These are phyloP conservation scores for Medicago ruthenica DNA, from an alignment of 306 rosid species.

Conservation along the genomic window DNA sequence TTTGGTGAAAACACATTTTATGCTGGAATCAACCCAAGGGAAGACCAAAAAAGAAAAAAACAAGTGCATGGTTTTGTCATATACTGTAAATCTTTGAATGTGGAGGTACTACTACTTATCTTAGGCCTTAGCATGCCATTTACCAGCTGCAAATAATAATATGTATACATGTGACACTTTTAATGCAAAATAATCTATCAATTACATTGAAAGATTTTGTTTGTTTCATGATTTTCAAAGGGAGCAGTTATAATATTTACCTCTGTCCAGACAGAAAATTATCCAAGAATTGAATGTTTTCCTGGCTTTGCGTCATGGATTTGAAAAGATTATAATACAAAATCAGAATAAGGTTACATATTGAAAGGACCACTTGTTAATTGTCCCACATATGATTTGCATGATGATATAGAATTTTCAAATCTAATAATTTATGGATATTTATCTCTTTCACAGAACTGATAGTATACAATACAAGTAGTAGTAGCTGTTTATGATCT, in stretches of 20 bases:
- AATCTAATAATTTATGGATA: neutral
- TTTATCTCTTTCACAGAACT: too few species aligned
- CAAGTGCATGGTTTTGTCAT: conserved; percentile 47
- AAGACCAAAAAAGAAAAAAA: neutral
- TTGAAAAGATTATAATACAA: conserved; percentile 46
- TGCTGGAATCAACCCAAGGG: neutral
- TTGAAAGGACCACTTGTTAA: conserved; percentile 41
- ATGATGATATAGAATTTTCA: neutral
- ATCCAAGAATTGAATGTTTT: conserved; percentile 43
- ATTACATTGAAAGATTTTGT: conserved; percentile 59
- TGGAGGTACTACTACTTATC: conserved; percentile 23
- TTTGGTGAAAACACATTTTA: too few species aligned
- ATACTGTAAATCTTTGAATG: conserved; percentile 54
- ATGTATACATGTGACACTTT: conserved; percentile 73
- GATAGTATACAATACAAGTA: too few species aligned
- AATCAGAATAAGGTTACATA: conserved; percentile 30
- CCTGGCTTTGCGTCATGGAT: conserved; percentile 55
- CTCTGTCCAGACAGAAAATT: conserved; percentile 49
- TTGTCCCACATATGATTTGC: conserved; percentile 36
- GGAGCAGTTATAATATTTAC: conserved; percentile 78
- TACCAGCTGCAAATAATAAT: conserved; percentile 37
- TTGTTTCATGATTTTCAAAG: conserved; percentile 80
- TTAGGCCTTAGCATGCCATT: conserved; percentile 39
- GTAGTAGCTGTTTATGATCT: too few species aligned
- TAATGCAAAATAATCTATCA: conserved; percentile 62